A percentile compares a stretch with the other conserved stretches of the same genome.
These are phyloP conservation scores for Aurinia saxatilis DNA, from an alignment of 345 rosid species.

Conservation along the genomic window DNA sequence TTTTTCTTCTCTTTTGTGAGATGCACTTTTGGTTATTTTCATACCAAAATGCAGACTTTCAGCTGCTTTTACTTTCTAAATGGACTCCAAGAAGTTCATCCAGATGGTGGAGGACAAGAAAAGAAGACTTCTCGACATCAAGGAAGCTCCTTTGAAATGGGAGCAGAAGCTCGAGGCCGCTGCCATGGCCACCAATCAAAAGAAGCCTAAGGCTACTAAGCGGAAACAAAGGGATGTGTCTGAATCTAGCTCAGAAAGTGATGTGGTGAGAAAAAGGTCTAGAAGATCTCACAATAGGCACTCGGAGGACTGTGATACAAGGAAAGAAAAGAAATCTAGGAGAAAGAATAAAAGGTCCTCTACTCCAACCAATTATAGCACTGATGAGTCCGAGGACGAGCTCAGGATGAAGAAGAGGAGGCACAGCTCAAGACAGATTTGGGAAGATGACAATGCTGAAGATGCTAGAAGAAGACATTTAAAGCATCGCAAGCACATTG, in stretches of 20 bases:
- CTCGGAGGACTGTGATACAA: constrained; percentile 46
- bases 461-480: constrained; percentile 25
- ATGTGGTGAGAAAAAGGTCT: constrained; percentile 42
- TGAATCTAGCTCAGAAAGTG: constrained; percentile 40
- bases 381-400: constrained; percentile 46
- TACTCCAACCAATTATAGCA: constrained; percentile 32
- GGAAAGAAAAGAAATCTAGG: constrained; percentile 45
- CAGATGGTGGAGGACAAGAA: constrained; percentile 95
- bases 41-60: constrained; percentile 86
- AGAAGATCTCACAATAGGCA: constrained; percentile 52
- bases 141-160: constrained; percentile 91
- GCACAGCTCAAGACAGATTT: constrained; percentile 32
- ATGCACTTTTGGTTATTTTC: constrained; percentile 74
- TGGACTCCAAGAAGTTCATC: constrained; percentile 96
- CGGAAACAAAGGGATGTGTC: constrained; percentile 41
- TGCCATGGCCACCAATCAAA: constrained; percentile 58
- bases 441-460: constrained; percentile 27
- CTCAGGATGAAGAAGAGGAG: constrained; percentile 40
- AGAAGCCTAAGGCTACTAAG: constrained; percentile 50
- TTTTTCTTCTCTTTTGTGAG: constrained; percentile 96
- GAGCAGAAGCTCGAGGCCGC: constrained; percentile 95
- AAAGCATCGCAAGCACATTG: constrained; percentile 21
- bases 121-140: constrained; percentile 66
- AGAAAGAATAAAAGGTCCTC: constrained; percentile 42
- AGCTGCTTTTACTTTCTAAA: constrained; percentile 46